Conservation (phyloP, 2,329 filamentous ascomycete genomes). For the Neophaeococcomyces mojaviensis region DNA sequence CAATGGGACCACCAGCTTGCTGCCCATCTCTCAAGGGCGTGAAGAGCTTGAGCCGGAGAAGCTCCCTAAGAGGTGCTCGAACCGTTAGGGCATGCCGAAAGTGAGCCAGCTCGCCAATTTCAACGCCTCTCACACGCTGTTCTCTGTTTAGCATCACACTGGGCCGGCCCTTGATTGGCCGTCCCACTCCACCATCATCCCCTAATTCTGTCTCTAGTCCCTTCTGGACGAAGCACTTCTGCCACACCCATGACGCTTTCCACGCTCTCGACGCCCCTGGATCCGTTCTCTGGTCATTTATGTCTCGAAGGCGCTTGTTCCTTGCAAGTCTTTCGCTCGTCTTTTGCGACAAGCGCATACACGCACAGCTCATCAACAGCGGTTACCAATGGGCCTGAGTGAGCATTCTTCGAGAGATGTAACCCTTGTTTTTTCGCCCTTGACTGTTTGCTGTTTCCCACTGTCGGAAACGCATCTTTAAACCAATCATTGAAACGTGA, state of each 20-base stretch:
- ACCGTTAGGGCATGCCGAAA: neutral
- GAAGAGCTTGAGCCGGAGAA: neutral
- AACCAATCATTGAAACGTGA: no score
- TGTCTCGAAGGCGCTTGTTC: constrained; percentile 7
- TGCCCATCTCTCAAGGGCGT: no score
- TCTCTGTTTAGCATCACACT: neutral
- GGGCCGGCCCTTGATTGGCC: neutral
- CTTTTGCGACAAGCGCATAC: neutral
- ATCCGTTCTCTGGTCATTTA: neutral
- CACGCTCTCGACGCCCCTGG: constrained; percentile 1
- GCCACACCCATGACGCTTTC: neutral
- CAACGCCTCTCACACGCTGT: neutral
- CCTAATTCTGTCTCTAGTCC: neutral
- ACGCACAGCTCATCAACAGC: neutral
- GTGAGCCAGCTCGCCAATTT: neutral
- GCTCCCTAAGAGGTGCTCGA: neutral
- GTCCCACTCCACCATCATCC: neutral
- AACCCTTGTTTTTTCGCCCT: no score
- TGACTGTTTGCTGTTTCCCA: no score
- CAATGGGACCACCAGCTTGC: no score
- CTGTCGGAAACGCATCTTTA: no score
- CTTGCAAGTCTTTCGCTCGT: constrained; percentile 1
- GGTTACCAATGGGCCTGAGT: neutral
- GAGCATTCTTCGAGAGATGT: no score
- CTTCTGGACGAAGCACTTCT: neutral